Evolutionary conservation across 306 rosid genomes (phyloP).

Genomic region (Prosopis cineraria): DNA sequence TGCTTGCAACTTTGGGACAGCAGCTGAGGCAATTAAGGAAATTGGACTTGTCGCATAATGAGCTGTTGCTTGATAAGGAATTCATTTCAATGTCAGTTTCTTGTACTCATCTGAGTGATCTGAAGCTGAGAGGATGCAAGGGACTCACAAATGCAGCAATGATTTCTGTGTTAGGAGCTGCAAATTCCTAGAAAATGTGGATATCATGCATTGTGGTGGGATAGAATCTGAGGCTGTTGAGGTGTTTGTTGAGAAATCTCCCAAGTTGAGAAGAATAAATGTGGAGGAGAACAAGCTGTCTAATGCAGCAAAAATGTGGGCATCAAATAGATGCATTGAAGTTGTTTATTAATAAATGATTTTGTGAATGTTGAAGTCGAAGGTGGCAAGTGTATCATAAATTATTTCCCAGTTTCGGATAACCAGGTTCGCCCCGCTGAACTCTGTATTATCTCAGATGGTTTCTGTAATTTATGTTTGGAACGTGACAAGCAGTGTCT

Average conservation of each 20-base stretch:
- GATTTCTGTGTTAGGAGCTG: slow-evolving; percentile 60
- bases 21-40: slow-evolving; percentile 63
- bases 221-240: slow-evolving; percentile 58
- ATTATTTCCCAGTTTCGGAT: slow-evolving; percentile 34
- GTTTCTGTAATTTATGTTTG: slow-evolving; percentile 32
- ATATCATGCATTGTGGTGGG: slow-evolving; percentile 62
- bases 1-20: slow-evolving; percentile 85
- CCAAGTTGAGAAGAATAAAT: slow-evolving; percentile 53
- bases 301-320: slow-evolving; percentile 52
- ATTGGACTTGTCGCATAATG: slow-evolving; percentile 79
- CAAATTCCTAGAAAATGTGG: slow-evolving; percentile 61
- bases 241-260: slow-evolving; percentile 48
- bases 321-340: slow-evolving; percentile 57
- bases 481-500: background rate
- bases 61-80: slow-evolving; percentile 75
- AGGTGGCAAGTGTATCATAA: slow-evolving; percentile 20
- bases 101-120: slow-evolving; percentile 54
- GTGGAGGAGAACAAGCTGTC: slow-evolving; percentile 78
- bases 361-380: slow-evolving; percentile 25
- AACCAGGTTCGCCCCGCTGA: slow-evolving; percentile 36
- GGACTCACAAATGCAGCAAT: slow-evolving; percentile 50
- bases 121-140: slow-evolving; percentile 78
- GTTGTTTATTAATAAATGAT: slow-evolving; percentile 46
- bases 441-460: slow-evolving; percentile 15
- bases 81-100: slow-evolving; percentile 71